A percentile compares a stretch with the other conserved stretches of the same genome.
Conservation (phyloP, 2,329 filamentous ascomycete species). For the Sphaerostilbella broomeana region DNA sequence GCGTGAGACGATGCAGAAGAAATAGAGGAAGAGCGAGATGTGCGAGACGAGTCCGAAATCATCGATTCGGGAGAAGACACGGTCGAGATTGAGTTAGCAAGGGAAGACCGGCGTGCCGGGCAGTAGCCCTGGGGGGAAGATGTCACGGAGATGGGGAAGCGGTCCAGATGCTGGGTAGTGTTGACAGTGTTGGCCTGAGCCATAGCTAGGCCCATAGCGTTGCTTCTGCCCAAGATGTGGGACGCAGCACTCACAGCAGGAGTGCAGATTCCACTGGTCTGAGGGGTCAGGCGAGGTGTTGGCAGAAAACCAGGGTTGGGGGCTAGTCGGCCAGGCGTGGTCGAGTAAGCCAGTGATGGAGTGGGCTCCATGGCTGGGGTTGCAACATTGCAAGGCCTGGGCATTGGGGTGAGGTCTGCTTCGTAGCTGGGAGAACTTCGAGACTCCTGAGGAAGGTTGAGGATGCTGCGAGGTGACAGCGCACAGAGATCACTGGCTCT, state of each 20-base stretch:
- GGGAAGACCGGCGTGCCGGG: slow-evolving; percentile 51
- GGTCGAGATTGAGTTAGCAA: slow-evolving; percentile 56
- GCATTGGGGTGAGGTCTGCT: slow-evolving; percentile 33
- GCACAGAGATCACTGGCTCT: slow-evolving; percentile 31
- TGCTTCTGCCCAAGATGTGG: slow-evolving; percentile 41
- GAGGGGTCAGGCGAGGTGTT: slow-evolving; percentile 53
- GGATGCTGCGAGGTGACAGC: slow-evolving; percentile 37
- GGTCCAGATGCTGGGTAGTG: slow-evolving; percentile 45
- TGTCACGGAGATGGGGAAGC: slow-evolving; percentile 41
- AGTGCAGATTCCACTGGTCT: slow-evolving; percentile 50
- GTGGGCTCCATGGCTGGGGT: slow-evolving; percentile 39
- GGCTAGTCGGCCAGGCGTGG: slow-evolving; percentile 34
- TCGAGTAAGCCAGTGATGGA: slow-evolving; percentile 37
- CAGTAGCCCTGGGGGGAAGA: slow-evolving; percentile 47
- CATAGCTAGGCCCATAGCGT: slow-evolving; percentile 57
- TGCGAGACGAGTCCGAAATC: slow-evolving; percentile 55
- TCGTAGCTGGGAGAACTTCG: slow-evolving; percentile 29
- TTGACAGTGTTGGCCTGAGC: slow-evolving; percentile 43
- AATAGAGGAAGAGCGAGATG: slow-evolving; percentile 59
- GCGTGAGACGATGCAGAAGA: slow-evolving; percentile 55
- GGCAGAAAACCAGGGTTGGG: slow-evolving; percentile 51
- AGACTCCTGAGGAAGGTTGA: slow-evolving; percentile 36
- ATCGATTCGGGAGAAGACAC: slow-evolving; percentile 62
- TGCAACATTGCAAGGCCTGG: slow-evolving; percentile 36
- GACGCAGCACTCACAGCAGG: slow-evolving; percentile 52